Evolutionary conservation across 768 basidiomycete species (phyloP).

Genomic region (Termitomyces sp.): DNA sequence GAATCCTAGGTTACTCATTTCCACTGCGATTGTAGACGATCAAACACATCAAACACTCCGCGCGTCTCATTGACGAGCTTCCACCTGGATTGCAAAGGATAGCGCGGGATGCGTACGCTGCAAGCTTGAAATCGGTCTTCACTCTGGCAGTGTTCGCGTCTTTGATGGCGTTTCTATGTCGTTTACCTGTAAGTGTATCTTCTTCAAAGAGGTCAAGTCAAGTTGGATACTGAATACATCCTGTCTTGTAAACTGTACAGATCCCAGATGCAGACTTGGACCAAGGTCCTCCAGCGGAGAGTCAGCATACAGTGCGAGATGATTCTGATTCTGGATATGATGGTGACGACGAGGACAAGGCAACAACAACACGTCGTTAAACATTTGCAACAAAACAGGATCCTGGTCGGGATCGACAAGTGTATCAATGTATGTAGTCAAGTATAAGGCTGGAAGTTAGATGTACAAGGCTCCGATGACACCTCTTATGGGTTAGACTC

Average conservation of each 20-base stretch:
- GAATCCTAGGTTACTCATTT: neutral
- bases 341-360: constrained; percentile 13
- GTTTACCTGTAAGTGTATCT: constrained; percentile 38
- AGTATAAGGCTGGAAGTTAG: no score
- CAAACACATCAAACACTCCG: constrained; percentile 44
- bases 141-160: constrained; percentile 44
- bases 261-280: constrained; percentile 18
- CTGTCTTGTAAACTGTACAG: neutral
- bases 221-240: neutral
- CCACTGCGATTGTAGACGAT: constrained; percentile 33
- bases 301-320: neutral
- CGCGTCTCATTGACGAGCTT: constrained; percentile 39
- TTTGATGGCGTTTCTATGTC: constrained; percentile 41
- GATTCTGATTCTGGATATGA: constrained; percentile 13
- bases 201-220: no score
- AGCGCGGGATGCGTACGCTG: constrained; percentile 50
- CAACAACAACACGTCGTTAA: neutral
- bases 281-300: constrained; percentile 1
- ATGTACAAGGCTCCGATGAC: neutral
- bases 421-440: no score
- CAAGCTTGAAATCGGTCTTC: constrained; percentile 48
- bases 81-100: constrained; percentile 39
- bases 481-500: neutral
- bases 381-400: neutral
- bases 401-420: neutral